Evolutionary conservation across 1,284 basidiomycete species (phyloP), one percentile per base, ranked within the genome.

Genomic region (Ceratobasidium sp.): DNA sequence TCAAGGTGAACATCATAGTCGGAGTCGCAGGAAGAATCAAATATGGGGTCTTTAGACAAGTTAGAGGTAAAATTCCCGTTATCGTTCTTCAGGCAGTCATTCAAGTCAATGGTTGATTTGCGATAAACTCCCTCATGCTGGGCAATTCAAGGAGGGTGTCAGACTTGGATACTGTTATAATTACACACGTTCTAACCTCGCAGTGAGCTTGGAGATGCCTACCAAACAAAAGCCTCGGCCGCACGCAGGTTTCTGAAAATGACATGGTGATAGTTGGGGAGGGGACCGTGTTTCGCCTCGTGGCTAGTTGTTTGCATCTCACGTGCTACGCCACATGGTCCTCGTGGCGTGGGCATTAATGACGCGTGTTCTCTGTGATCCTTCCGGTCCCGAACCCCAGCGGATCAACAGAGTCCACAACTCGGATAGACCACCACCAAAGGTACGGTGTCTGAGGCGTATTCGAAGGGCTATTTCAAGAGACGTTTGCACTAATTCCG

Each of bases 191-290:
- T 16, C 53, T n/a, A 2, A 70, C 67, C 55, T 70, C 57, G 67
- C 67, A 70, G 36, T 58, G 21, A 16, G 67, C 67, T 46, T 70
- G 53, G 8, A 70, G 55, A 46, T 58, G 58, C 30, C 67, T 57
- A 41, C 67, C 67, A 32, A 70, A 70, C 21, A 70, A 30, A 45
- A 70, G 52, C 18, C 67, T 57, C 2, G 67, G 67, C 26, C 67
- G 52, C 3, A 58, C 67, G 26, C 41, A 58, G 18, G 67, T 58
- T 36, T 70, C 28, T 16, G 67, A 57, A 23, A 58, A 70, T 12
- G 67, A 70, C 67, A 70, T 70, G 6, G 21, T 59, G 41, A 41
- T 61, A 41, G 59, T 61, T 26, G n/a, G n/a, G 23, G 12, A 64
- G 18, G 5, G 34, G n/a, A 46, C 43, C 32, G 45, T 61, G 59